Conservation (phyloP, 768 basidiomycete genomes). For the Leucocoprinus leucothites region DNA sequence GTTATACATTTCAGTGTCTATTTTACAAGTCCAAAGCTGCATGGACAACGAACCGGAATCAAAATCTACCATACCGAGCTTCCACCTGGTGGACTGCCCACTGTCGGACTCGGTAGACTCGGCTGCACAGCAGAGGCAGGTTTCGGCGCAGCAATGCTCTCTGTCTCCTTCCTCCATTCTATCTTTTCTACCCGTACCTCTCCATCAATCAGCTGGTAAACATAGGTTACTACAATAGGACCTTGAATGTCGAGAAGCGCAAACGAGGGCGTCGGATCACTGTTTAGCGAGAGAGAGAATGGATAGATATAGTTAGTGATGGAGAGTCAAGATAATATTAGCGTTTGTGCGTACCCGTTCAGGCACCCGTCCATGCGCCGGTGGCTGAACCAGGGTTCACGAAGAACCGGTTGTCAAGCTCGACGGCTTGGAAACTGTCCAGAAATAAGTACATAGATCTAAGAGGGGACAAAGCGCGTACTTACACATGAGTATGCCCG, state of each 20-base stretch:
- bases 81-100: conserved; percentile 1
- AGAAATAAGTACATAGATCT: neutral
- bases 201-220: conserved; percentile 91
- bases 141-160: conserved; percentile 35
- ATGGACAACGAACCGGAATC: neutral
- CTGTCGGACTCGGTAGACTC: conserved; percentile 40
- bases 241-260: conserved; percentile 99
- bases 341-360: conserved; percentile 62
- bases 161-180: conserved; percentile 70
- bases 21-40: neutral
- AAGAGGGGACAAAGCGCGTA: conserved; percentile 8
- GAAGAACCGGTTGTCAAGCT: conserved; percentile 90
- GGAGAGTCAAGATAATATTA: too few species aligned
- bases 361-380: conserved; percentile 86
- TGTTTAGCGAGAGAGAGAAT: too few species aligned
- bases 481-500: conserved; percentile 93
- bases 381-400: conserved; percentile 95
- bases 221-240: conserved; percentile 93
- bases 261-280: conserved; percentile 90
- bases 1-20: neutral
- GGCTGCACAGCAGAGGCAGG: conserved; percentile 44
- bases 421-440: conserved; percentile 94
- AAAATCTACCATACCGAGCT: conserved; percentile 2
- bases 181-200: conserved; percentile 94
- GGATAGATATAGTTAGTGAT: too few species aligned